Percentiles rank a stretch among this genome's conserved stretches.
Conservation (phyloP, 2,329 filamentous ascomycete species). For the Rhynchosporium graminicola region DNA sequence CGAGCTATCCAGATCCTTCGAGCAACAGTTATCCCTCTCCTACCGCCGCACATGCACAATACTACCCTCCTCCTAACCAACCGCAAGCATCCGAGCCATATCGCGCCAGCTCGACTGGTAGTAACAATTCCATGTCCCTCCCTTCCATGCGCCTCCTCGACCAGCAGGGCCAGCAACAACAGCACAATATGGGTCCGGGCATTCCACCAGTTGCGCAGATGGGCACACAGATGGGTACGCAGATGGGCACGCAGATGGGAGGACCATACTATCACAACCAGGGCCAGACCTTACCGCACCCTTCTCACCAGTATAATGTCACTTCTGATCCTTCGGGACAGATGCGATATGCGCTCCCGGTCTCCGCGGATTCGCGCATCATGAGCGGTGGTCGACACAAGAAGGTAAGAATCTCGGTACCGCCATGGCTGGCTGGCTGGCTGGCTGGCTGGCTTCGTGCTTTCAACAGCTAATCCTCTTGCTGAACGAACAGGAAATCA, state of each 20-base stretch:
- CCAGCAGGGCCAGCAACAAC: slow-evolving; percentile 37
- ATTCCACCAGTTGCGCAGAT: slow-evolving; percentile 53
- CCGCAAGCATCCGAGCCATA: slow-evolving; percentile 44
- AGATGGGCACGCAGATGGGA: slow-evolving; percentile 45
- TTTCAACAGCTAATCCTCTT: slow-evolving; percentile 32
- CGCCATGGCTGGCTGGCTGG: slow-evolving; percentile 14
- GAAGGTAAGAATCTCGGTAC: slow-evolving; percentile 38
- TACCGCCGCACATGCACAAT: slow-evolving; percentile 47
- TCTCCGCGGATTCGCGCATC: slow-evolving; percentile 50
- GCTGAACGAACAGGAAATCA: slow-evolving; percentile 59
- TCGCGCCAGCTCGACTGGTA: slow-evolving; percentile 47
- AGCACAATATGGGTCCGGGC: slow-evolving; percentile 51
- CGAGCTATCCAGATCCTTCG: slow-evolving; percentile 47
- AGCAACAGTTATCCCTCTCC: slow-evolving; percentile 50
- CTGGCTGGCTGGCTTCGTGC: slow-evolving; percentile 16
- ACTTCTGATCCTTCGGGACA: slow-evolving; percentile 48
- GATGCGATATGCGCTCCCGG: slow-evolving; percentile 58
- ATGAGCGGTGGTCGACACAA: slow-evolving; percentile 65
- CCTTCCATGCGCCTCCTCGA: slow-evolving; percentile 53
- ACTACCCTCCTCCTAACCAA: slow-evolving; percentile 46
- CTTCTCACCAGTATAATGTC: slow-evolving; percentile 50
- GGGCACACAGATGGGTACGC: slow-evolving; percentile 40
- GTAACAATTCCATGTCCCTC: slow-evolving; percentile 49
- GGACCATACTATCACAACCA: slow-evolving; percentile 51
- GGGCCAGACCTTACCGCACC: slow-evolving; percentile 42